Base-by-base conservation (phyloP, 306 rosid genomes). In the Prunus davidiana region DNA sequence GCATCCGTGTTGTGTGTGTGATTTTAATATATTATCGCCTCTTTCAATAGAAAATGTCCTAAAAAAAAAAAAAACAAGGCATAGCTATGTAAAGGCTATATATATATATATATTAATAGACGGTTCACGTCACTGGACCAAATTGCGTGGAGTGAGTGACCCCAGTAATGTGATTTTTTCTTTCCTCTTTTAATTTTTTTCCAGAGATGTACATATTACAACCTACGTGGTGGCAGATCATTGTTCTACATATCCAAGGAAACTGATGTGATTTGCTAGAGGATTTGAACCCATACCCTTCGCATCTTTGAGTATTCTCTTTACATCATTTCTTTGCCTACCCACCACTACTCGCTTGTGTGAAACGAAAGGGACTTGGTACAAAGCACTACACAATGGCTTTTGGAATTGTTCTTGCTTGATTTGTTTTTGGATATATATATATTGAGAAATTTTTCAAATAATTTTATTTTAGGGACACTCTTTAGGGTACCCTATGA, bases 201-300 rank as follows among this genome's bases (percentile, higher is more conserved):
- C 9, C 43, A 38, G 43, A 38, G 15, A 22, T 10, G 43, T 7
- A 7, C 0, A 38, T 34, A 30, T 52, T 32, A 64, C 72, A 75
- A 49, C 28, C 64, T 54, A 75, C 57, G 69, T 66, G 52, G 83
- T 80, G 88, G 74, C 64, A 9, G 16, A 22, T 54, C 25, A 8
- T 51, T 20, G 28, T 57, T 12, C 2, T 28, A 10, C 30, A 34
- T 2, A 18, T 8, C 81, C 77, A 61, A 57, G 63, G 74, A 34
- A 56, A 27, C 2, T 65, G 83, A 85, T 82, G 69, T 74, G 75
- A 77, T 75, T 8, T 41, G 73, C 58, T 65, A 67, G 56, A 67
- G 41, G 51, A 71, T 68, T 25, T 63, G 78, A 61, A 66, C 82
- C 75, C 68, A 49, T 41, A 18, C 15, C 34, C 16, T 60, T 32